A percentile compares a stretch with the other conserved stretches of the same genome.
Evolutionary conservation across 495 filamentous ascomycete species (phyloP).

Genomic region (Niebla homalea): DNA sequence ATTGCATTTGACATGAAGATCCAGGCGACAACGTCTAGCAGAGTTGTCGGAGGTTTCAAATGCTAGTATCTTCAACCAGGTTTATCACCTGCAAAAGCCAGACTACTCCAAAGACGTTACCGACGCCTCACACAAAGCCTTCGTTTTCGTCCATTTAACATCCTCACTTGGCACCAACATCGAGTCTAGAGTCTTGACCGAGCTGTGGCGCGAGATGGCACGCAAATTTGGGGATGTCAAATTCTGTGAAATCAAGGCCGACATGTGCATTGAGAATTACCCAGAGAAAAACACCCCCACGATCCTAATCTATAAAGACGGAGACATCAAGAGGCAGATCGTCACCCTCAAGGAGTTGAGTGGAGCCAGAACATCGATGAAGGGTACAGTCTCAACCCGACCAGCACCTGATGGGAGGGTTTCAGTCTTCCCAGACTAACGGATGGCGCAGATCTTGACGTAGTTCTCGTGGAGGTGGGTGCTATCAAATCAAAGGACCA

Average conservation of each 20-base stretch:
- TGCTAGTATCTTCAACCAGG: conserved; percentile 68
- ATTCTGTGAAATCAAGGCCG: conserved; percentile 89
- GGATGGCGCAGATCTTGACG: conserved; percentile 44
- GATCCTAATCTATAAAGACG: conserved; percentile 81
- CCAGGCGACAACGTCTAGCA: conserved; percentile 61
- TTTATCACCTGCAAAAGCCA: conserved; percentile 87
- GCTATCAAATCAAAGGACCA: conserved; percentile 65
- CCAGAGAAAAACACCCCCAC: conserved; percentile 91
- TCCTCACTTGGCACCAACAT: conserved; percentile 62
- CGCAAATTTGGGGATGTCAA: conserved; percentile 82
- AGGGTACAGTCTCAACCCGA: conserved; percentile 29
- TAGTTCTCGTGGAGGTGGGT: conserved; percentile 65
- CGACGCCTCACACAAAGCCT: conserved; percentile 59
- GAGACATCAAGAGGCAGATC: conserved; percentile 78
- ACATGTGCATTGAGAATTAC: conserved; percentile 93
- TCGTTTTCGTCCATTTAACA: conserved; percentile 77
- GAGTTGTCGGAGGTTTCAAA: conserved; percentile 64
- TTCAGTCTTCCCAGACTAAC: background rate
- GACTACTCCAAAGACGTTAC: conserved; percentile 91
- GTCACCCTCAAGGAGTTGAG: conserved; percentile 71
- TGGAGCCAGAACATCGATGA: conserved; percentile 53
- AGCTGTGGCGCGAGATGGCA: conserved; percentile 80
- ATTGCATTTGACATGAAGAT: conserved; percentile 5
- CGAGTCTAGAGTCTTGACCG: conserved; percentile 67
- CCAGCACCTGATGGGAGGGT: background rate